These are phyloP conservation scores for Argentina anserina DNA, from an alignment of 306 rosid genomes.

Conservation along the genomic window DNA sequence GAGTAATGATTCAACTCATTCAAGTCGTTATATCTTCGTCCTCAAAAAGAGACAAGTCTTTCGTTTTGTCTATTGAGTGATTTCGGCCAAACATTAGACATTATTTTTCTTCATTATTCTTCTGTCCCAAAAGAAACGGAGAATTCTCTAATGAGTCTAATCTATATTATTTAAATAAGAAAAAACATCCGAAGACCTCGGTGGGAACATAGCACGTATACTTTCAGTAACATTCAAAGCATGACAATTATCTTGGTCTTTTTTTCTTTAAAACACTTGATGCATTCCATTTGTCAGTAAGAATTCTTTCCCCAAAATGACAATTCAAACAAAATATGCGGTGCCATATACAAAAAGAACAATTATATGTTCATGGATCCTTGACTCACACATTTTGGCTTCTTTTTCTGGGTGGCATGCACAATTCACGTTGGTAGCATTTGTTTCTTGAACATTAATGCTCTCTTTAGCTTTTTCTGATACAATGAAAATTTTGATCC, in stretches of 20 bases:
- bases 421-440: not conserved
- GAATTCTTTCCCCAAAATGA: not conserved
- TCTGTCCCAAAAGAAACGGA: too few relatives aligned
- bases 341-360: not conserved
- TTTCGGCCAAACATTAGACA: too few relatives aligned
- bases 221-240: too few relatives aligned
- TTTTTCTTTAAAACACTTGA: not conserved
- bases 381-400: slow-evolving; percentile 3
- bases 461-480: not conserved
- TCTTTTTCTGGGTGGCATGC: not conserved
- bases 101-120: too few relatives aligned
- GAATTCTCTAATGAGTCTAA: too few relatives aligned
- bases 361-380: not conserved
- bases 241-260: not conserved
- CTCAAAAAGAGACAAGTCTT: too few relatives aligned
- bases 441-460: not conserved
- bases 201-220: too few relatives aligned
- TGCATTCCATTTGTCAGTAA: not conserved
- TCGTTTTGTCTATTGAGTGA: too few relatives aligned
- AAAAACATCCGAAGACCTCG: too few relatives aligned
- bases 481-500: not conserved
- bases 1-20: too few relatives aligned
- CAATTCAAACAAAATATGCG: not conserved
- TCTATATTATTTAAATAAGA: too few relatives aligned
- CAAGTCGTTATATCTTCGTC: too few relatives aligned